Conservation (phyloP, 306 rosid genomes). For the Ziziphus jujuba region DNA sequence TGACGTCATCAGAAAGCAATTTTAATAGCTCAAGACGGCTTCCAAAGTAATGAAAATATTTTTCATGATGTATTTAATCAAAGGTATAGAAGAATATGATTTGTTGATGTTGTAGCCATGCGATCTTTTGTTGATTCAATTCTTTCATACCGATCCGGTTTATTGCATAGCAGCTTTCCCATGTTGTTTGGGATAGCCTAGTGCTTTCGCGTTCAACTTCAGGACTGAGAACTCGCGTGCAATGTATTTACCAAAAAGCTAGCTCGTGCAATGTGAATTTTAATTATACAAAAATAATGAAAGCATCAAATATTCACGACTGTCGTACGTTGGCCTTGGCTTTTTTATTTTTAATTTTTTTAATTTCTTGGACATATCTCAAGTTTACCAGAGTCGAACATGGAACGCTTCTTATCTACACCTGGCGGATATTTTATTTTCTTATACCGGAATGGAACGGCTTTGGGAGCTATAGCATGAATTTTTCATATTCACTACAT, state of each 20-base stretch:
- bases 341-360: too few species aligned
- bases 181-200: slow-evolving; percentile 11
- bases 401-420: too few species aligned
- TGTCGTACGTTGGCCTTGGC: too few species aligned
- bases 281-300: neutral
- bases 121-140: slow-evolving; percentile 54
- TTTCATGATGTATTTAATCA: slow-evolving; percentile 53
- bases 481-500: too few species aligned
- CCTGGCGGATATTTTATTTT: too few species aligned
- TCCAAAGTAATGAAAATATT: slow-evolving; percentile 54
- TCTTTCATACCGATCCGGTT: slow-evolving; percentile 47
- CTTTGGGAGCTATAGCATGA: too few species aligned
- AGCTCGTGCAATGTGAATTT: neutral
- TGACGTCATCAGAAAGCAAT: slow-evolving; percentile 64
- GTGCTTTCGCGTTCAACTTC: slow-evolving; percentile 12
- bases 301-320: too few species aligned
- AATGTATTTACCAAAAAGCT: too few species aligned
- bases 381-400: too few species aligned
- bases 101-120: slow-evolving; percentile 43
- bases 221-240: neutral
- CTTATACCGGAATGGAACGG: too few species aligned
- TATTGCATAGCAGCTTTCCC: slow-evolving; percentile 7
- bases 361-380: too few species aligned
- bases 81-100: slow-evolving; percentile 56
- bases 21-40: slow-evolving; percentile 38